Base-by-base conservation (phyloP, 108 stramenopile genomes). In the Pseudonitzschia multiseries region DNA sequence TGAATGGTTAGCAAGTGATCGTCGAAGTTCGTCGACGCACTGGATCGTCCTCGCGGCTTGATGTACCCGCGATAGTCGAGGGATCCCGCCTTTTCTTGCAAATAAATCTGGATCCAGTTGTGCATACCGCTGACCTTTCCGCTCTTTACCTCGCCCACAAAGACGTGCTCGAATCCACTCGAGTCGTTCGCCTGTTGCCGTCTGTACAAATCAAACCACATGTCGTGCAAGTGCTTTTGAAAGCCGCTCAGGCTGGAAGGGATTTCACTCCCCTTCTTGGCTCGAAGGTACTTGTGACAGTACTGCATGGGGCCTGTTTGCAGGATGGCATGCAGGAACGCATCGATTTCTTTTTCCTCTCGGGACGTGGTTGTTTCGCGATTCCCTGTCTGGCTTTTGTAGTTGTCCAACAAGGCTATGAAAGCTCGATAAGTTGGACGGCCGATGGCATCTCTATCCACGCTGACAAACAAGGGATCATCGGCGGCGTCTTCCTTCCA, bases 91-190 rank as follows among this genome's bases (percentile, higher is more conserved):
- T 86, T 82, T 73, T 97, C 97, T 65, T 95, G 91, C 41, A 89
- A 65, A 60, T 91, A 97, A 27, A 96, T 90, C 70, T 88, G 83
- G 62, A 97, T 86, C 97, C 97, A 97, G 75, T 97, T 97, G 77
- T 97, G 97, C 68, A 97, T 88, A 1, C 97, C 97, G 21, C 77
- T 80, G 27, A 94, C 78, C 43, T 87, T 44, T 5, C 75, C 87
- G 52, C 91, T 71, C 70, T 89, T 89, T 22, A 93, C 86, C 77
- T 97, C 97, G 15, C 97, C 97, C 12, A 96, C 90, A 71, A 97
- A 97, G 14, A 96, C 95, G 69, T 97, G 97, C 56, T 97, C 96
- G 71, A 97, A 97, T 17, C 95, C 95, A 22, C 85, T 87, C 20
- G 90, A 92, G 72, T 97, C 96, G 73, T 54, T 57, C 20, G 59